Evolutionary conservation across 768 basidiomycete genomes (phyloP), one percentile per base, ranked within the genome.

Genomic region (Phlebiopsis gigantea): DNA sequence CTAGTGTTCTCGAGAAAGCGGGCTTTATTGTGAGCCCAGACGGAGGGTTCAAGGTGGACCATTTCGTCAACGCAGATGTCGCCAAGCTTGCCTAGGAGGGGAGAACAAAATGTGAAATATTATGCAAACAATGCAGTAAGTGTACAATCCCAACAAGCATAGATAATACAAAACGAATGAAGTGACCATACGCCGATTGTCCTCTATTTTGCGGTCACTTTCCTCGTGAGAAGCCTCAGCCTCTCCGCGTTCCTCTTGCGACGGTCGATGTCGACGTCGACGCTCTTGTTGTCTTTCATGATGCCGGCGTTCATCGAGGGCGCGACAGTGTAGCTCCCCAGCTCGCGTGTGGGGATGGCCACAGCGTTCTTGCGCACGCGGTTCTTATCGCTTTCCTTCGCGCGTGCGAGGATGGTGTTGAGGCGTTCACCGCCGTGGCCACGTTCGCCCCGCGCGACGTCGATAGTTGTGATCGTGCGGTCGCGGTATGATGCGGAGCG

Each of bases 401-500:
- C 86, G 53, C 83, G 76, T 9, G 83, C 85, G 55, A 88, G 72
- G 55, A 90, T 91, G 14, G 83, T 77, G 62, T 83, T 85, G 61
- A 90, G 75, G 64, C 79, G 78, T 66, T 87, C 85, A 6, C 72
- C 74, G 44, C 64, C 66, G 41, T 72, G 72, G 30, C 71, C 73
- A 31, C 70, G 71, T 15, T 67, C 63, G n/a, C 65, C 65, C 34
- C 72, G 72, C 8, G 71, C 73, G 19, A 73, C 73, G 53, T 77
- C 73, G 1, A 80, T 81, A 1, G 78, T 75, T 12, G 85, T 88
- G 49, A 92, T 78, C 30, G 86, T 75, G 25, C 86, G 77, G 67
- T 90, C 86, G 17, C 87, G 77, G 72, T 90, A 93, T 14, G 86
- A 88, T 8, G 92, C 85, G 30, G 86, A 88, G 25, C 91, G 85